Evolutionary conservation across 179 eudicot genomes (phyloP).

Genomic region (Vitellaria paradoxa): DNA sequence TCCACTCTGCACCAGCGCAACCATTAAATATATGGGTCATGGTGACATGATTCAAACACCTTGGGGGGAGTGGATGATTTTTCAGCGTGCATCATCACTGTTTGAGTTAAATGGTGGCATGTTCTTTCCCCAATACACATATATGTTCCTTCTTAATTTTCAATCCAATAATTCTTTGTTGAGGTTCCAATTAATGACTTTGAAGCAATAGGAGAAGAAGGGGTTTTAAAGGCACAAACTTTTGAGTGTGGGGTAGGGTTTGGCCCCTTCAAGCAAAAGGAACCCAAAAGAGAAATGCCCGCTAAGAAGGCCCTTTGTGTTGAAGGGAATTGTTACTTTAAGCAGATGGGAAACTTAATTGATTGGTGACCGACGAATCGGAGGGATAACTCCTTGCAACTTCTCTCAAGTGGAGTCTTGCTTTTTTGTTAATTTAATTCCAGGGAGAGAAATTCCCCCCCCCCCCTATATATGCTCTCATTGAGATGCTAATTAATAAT

Average conservation of each 20-base stretch:
- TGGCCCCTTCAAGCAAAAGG: conserved; percentile 18
- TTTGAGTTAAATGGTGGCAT: background rate
- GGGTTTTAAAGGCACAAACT: conserved; percentile 21
- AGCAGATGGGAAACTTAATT: conserved; percentile 16
- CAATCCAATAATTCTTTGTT: conserved; percentile 7
- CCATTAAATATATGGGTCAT: background rate
- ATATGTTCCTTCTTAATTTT: background rate
- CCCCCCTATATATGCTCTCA: background rate
- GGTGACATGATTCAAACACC: conserved; percentile 12
- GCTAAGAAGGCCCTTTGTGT: conserved; percentile 32
- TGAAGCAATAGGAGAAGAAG: background rate
- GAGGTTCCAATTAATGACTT: conserved; percentile 15
- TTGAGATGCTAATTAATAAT: conserved; percentile 5
- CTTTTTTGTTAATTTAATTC: conserved; percentile 19
- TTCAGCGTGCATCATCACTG: background rate
- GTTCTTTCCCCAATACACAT: background rate
- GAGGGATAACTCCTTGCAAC: conserved; percentile 31
- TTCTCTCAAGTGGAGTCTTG: conserved; percentile 30
- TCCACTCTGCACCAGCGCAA: conserved; percentile 5
- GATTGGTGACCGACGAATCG: conserved; percentile 25
- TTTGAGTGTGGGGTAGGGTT: conserved; percentile 32
- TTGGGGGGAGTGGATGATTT: background rate
- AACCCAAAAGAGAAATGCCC: conserved; percentile 43
- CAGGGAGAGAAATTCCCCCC: conserved; percentile 18
- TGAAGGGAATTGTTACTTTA: conserved; percentile 12